Evolutionary conservation across 805 yeast genomes (phyloP).

Genomic region (Metschnikowia hibisci): DNA sequence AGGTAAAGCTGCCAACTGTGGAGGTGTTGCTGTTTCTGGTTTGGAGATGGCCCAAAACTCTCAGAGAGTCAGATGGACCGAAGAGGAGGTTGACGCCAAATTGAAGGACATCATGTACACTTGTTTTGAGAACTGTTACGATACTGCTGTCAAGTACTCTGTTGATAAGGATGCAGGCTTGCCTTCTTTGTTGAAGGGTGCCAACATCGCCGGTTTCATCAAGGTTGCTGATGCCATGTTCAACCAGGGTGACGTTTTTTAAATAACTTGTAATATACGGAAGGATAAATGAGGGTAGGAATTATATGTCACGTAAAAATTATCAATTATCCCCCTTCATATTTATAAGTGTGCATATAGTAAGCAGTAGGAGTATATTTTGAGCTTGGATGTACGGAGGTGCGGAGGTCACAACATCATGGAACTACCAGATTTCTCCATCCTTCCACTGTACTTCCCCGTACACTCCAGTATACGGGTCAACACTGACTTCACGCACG

Average conservation of each 20-base stretch:
- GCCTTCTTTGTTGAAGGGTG: conserved; percentile 97
- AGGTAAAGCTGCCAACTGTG: conserved; percentile 98
- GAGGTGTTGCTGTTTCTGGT: conserved; percentile 99
- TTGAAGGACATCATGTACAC: conserved; percentile 89
- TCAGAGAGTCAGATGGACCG: conserved; percentile 84
- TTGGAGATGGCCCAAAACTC: conserved; percentile 99
- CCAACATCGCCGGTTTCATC: conserved; percentile 97
- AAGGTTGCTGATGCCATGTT: conserved; percentile 99
- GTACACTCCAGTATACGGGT: conserved; percentile 14
- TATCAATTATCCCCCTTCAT: too few relatives aligned
- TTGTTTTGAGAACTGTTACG: conserved; percentile 90
- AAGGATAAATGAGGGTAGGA: neutral
- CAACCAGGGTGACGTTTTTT: conserved; percentile 83
- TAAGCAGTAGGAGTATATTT: too few relatives aligned
- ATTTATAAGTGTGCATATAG: too few relatives aligned
- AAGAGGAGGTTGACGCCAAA: conserved; percentile 88
- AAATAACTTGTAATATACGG: conserved; percentile 14
- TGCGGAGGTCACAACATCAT: neutral
- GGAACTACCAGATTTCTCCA: conserved; percentile 13
- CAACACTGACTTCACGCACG: conserved; percentile 12
- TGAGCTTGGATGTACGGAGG: too few relatives aligned
- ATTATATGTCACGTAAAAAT: too few relatives aligned
- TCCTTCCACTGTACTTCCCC: conserved; percentile 16
- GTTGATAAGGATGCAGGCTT: conserved; percentile 62
- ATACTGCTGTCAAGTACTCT: conserved; percentile 77